Conservation (phyloP, 306 rosid genomes). For the Dryas octopetala region DNA sequence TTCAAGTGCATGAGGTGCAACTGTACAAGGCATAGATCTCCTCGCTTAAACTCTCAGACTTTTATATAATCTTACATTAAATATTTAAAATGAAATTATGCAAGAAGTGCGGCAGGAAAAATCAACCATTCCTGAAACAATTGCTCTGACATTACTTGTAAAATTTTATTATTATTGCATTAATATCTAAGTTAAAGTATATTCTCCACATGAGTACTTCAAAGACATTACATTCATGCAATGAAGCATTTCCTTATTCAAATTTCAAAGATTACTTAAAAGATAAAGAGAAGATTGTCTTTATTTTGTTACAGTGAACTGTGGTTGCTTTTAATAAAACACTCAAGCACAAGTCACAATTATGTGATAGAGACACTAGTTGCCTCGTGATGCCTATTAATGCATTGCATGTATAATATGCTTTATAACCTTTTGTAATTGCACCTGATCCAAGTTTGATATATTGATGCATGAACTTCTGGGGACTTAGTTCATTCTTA, state of each 20-base stretch:
- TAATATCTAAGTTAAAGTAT: background rate
- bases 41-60: background rate
- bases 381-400: slow-evolving; percentile 1
- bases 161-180: background rate
- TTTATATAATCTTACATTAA: background rate
- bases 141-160: background rate
- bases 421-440: background rate
- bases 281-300: background rate
- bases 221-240: background rate
- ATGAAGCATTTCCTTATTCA: background rate
- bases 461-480: background rate
- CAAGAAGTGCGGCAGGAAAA: background rate
- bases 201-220: background rate
- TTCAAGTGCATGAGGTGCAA: background rate
- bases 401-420: background rate
- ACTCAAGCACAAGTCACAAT: background rate
- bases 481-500: slow-evolving; percentile 1
- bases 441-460: background rate
- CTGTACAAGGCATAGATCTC: background rate
- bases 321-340: background rate
- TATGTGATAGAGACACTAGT: background rate
- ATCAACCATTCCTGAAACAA: background rate
- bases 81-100: background rate
- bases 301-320: background rate
- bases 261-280: background rate